phyloP scores from a whole-genome alignment of 2,329 filamentous ascomycete genomes.

The Cercospora berteroae region DNA sequence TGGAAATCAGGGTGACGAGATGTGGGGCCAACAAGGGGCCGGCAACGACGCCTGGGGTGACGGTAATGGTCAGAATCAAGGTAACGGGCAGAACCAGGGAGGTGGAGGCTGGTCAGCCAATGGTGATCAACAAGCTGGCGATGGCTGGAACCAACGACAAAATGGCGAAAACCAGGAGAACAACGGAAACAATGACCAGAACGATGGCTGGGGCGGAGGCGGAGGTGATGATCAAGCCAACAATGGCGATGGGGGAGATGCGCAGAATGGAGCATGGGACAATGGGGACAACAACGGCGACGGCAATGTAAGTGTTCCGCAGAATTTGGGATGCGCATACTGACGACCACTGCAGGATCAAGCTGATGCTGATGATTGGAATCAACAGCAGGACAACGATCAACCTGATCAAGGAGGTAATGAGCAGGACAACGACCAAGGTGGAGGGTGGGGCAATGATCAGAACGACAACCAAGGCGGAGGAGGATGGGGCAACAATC shows the following conservation, averaged over 20 bases:
- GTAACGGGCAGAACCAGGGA: not conserved
- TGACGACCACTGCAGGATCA: not conserved
- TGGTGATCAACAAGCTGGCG: constrained; percentile 28
- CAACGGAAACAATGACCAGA: constrained; percentile 13
- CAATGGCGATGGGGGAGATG: not conserved
- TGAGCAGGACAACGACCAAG: not conserved
- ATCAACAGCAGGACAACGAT: not conserved
- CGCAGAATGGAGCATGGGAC: not conserved
- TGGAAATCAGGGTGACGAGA: not conserved
- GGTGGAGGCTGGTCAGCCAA: constrained; percentile 17
- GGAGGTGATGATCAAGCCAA: not conserved
- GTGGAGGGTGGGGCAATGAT: not conserved
- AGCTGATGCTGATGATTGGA: not conserved
- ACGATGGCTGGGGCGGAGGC: constrained; percentile 16
- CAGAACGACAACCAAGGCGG: constrained; percentile 7
- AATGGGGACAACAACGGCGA: not conserved
- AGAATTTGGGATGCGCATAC: not conserved
- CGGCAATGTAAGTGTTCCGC: not conserved
- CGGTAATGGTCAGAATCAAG: not conserved
- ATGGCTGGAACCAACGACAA: not conserved
- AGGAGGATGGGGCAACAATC: not conserved
- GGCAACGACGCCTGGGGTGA: not conserved
- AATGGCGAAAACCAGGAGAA: constrained; percentile 1
- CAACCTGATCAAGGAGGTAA: not conserved
- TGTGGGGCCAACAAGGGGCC: not conserved